phyloP scores from a whole-genome alignment of 2,329 filamentous ascomycete genomes.

The Fusarium goolgardi region DNA sequence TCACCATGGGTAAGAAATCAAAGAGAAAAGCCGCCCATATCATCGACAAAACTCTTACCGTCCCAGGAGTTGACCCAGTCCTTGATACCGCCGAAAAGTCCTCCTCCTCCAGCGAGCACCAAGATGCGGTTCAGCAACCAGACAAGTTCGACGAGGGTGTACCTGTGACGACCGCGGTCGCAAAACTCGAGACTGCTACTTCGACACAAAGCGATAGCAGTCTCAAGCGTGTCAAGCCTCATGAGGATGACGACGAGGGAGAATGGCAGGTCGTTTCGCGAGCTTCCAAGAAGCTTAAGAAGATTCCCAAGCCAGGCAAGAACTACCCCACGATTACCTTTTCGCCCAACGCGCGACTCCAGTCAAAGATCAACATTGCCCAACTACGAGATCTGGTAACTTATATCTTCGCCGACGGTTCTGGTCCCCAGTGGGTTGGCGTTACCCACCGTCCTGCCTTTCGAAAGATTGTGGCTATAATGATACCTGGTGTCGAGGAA shows the following conservation, averaged over 20 bases:
- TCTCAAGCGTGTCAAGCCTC: conserved; percentile 62
- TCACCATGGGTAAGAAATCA: conserved; percentile 45
- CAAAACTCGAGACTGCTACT: conserved; percentile 24
- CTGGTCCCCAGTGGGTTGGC: conserved; percentile 73
- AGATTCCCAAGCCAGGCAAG: conserved; percentile 65
- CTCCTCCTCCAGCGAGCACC: conserved; percentile 11
- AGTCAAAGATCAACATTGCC: conserved; percentile 70
- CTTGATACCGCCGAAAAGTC: conserved; percentile 15
- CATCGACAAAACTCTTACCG: conserved; percentile 36
- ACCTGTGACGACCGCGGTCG: conserved; percentile 13
- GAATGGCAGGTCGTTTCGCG: conserved; percentile 69
- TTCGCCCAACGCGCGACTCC: conserved; percentile 67
- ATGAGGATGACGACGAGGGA: conserved; percentile 57
- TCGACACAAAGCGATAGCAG: conserved; percentile 53
- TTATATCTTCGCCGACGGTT: conserved; percentile 75
- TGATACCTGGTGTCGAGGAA: conserved; percentile 91
- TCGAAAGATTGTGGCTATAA: conserved; percentile 85
- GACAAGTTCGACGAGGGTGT: conserved; percentile 18
- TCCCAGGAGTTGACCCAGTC: conserved; percentile 30
- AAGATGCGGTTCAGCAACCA: conserved; percentile 18
- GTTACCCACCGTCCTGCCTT: conserved; percentile 72
- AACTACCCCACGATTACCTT: conserved; percentile 72
- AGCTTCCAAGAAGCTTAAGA: conserved; percentile 69
- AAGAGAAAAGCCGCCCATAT: conserved; percentile 31
- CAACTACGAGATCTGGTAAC: conserved; percentile 72